Conservation (phyloP, 73 alveolate species). For the Paramecium octaurelia region DNA sequence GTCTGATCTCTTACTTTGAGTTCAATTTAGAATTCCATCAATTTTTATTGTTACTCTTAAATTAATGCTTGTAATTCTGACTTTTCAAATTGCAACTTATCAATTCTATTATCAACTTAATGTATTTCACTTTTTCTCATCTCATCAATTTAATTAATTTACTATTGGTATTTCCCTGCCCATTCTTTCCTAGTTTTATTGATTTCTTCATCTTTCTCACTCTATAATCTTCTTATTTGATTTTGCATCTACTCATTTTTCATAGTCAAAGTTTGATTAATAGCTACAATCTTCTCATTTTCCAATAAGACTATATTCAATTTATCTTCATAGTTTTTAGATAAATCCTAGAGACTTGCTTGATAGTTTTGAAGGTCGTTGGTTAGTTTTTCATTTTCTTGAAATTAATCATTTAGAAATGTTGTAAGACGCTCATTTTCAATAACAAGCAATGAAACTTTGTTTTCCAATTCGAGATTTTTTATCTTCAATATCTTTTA, state of each 20-base stretch:
- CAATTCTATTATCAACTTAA: not conserved
- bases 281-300: not conserved
- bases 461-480: constrained; percentile 32
- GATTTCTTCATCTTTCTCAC: not conserved
- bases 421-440: constrained; percentile 43
- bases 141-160: not conserved
- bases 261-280: not conserved
- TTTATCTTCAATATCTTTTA: constrained; percentile 31
- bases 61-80: not conserved
- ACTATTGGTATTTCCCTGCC: not conserved
- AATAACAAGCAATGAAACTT: constrained; percentile 12
- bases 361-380: not conserved
- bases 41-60: not conserved
- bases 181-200: not conserved
- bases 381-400: constrained; percentile 39
- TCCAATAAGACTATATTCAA: constrained; percentile 22
- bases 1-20: not conserved
- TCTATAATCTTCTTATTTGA: not conserved
- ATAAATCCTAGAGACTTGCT: not conserved
- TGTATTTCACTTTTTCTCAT: not conserved
- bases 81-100: not conserved
- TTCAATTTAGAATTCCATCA: not conserved
- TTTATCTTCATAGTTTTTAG: constrained; percentile 42
- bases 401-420: constrained; percentile 33
- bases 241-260: not conserved